Conservation (phyloP, 345 rosid species). For the Eutrema yunnanense region DNA sequence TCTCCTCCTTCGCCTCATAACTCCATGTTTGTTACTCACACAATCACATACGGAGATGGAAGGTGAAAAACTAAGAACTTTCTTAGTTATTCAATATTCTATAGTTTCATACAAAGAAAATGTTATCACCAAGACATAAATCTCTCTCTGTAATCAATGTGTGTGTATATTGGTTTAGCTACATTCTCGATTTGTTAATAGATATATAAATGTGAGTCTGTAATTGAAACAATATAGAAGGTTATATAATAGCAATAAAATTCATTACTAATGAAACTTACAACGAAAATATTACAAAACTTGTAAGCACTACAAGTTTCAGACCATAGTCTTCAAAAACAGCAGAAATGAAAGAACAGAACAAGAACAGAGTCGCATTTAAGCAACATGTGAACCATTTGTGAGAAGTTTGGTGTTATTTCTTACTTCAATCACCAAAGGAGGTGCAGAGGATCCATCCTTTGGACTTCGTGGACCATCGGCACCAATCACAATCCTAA, state of each 20-base stretch:
- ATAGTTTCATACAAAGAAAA: too few species aligned
- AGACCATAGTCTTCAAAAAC: background rate
- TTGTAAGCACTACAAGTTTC: constrained; percentile 23
- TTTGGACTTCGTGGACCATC: constrained; percentile 15
- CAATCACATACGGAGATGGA: constrained; percentile 20
- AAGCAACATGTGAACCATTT: constrained; percentile 8
- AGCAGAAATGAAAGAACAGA: background rate
- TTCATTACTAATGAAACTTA: constrained; percentile 2
- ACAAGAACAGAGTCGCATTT: background rate
- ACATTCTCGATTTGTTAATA: background rate
- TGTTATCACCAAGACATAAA: background rate
- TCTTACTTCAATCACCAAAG: constrained; percentile 22
- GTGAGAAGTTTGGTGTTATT: constrained; percentile 18
- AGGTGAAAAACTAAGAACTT: background rate
- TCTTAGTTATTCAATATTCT: too few species aligned
- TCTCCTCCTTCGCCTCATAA: constrained; percentile 8
- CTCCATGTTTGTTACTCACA: constrained; percentile 20
- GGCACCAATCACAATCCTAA: constrained; percentile 22
- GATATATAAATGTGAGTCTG: background rate
- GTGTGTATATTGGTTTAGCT: background rate
- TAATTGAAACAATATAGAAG: background rate
- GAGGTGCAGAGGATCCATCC: constrained; percentile 7
- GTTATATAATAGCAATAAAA: background rate
- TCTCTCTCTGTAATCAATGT: background rate
- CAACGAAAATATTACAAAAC: background rate